phyloP scores from a whole-genome alignment of 352 stramenopile genomes.

The Pythium insidiosum region DNA sequence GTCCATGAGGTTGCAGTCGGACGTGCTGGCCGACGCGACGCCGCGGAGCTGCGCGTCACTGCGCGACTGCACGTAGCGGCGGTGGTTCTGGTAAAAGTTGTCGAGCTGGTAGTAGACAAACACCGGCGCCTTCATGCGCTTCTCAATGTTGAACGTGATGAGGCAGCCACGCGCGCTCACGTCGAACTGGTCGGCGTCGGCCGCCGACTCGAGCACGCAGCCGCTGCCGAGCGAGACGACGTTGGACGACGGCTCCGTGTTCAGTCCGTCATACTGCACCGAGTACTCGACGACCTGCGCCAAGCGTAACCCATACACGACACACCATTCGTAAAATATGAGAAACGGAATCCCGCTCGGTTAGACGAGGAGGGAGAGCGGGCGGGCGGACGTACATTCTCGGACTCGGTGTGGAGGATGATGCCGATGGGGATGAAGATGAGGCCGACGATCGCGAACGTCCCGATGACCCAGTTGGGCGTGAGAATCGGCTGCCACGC shows the following conservation, averaged over 20 bases:
- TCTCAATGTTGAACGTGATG: constrained; percentile 82
- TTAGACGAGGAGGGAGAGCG: too few relatives aligned
- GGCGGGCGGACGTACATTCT: too few relatives aligned
- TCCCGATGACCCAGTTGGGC: constrained; percentile 93
- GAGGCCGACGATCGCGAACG: constrained; percentile 90
- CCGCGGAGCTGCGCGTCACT: constrained; percentile 88
- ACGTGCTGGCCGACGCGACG: constrained; percentile 41
- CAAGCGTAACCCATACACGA: too few relatives aligned
- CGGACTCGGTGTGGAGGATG: constrained; percentile 78
- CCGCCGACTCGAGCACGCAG: constrained; percentile 53
- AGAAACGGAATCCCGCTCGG: too few relatives aligned
- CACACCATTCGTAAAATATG: too few relatives aligned
- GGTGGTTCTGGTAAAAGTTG: constrained; percentile 99
- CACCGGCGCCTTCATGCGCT: constrained; percentile 94
- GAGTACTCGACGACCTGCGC: constrained; percentile 90
- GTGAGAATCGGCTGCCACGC: constrained; percentile 97
- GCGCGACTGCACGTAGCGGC: constrained; percentile 88
- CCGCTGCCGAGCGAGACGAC: constrained; percentile 45
- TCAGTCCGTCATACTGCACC: constrained; percentile 84
- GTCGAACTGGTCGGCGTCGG: constrained; percentile 63
- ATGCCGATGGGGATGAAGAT: constrained; percentile 95
- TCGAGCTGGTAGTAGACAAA: constrained; percentile 98
- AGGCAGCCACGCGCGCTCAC: constrained; percentile 47
- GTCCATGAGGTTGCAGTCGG: constrained; percentile 83
- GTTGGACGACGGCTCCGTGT: constrained; percentile 39